Evolutionary conservation across 371 early-diverging fungal genomes (phyloP), one percentile per base, ranked within the genome.

Genomic region (Mortierella sp.): DNA sequence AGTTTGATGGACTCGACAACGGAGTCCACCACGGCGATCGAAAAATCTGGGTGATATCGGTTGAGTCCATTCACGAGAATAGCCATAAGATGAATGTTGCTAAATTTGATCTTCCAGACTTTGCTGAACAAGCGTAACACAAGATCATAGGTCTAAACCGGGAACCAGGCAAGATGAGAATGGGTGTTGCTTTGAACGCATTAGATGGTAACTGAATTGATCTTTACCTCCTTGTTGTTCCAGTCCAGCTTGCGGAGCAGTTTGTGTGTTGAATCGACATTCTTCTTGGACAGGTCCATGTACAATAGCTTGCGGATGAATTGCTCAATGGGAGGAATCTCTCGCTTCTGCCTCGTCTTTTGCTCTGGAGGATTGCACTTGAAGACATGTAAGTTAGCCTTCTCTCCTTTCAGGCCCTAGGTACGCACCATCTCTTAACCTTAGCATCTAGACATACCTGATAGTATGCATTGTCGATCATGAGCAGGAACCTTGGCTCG

Each of bases 381-480:
- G 2, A 27, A 63, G 25, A n/a, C 43, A 58, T 27, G 27, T 21
- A 1, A 41, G 39, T 45, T 40, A 53, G 24, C 31, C 9, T 31
- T 19, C n/a, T 31, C n/a, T n/a, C 10, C 7, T 34, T 29, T 29
- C 28, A 19, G 17, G 12, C 3, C 37, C 21, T 21, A 43, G 44
- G 19, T 25, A 10, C 10, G 14, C 31, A 52, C n/a, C n/a, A n/a
- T n/a, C n/a, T n/a, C n/a, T n/a, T n/a, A n/a, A n/a, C n/a, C n/a
- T n/a, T n/a, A n/a, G n/a, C n/a, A 16, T 44, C 40, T 34, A 54
- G 29, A 21, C 47, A 25, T 60, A 84, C 85, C 81, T 91, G 91
- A 69, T 93, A 93, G 63, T 90, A 95, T 0, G 97, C 97, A 71
- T 96, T 96, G 37, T 98, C 97, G 40, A 98, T 90, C 90, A 98